These are phyloP conservation scores for Crassisporium funariophilum DNA, from an alignment of 768 basidiomycete genomes.

Conservation along the genomic window DNA sequence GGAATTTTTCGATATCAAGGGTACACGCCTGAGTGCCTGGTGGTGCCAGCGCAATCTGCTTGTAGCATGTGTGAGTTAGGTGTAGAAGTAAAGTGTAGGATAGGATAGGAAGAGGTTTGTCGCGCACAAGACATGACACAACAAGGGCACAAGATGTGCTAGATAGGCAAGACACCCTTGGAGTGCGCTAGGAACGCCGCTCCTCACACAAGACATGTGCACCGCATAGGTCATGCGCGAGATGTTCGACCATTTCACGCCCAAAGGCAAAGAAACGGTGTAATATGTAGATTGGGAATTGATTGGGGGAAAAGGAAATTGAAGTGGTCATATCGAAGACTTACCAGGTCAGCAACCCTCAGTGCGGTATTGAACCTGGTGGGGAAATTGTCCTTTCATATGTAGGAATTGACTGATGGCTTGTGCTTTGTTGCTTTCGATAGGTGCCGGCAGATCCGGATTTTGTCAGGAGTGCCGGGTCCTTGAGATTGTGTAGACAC, in stretches of 20 bases:
- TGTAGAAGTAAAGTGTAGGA: neutral
- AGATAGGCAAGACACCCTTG: too few relatives aligned
- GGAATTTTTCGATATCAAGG: constrained; percentile 34
- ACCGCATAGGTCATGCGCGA: too few relatives aligned
- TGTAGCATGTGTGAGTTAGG: neutral
- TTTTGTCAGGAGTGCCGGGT: constrained; percentile 13
- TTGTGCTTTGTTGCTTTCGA: constrained; percentile 13
- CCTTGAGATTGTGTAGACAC: constrained; percentile 7
- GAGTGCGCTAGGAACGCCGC: too few relatives aligned
- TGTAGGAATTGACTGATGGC: constrained; percentile 15
- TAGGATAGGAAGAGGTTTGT: neutral
- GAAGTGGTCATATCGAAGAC: neutral
- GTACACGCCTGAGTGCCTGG: constrained; percentile 30
- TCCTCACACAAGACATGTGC: too few relatives aligned
- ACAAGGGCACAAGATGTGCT: too few relatives aligned
- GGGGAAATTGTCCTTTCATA: constrained; percentile 20
- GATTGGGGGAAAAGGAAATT: constrained; percentile 7
- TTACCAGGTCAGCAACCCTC: neutral
- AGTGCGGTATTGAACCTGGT: constrained; percentile 5
- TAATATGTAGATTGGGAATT: neutral
- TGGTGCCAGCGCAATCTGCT: constrained; percentile 29
- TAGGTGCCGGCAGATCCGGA: constrained; percentile 21
- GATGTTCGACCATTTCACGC: too few relatives aligned
- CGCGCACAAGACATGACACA: neutral
- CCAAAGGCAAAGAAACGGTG: neutral